Base-by-base conservation (phyloP, 2,329 filamentous ascomycete species). In the Knufia fluminis region DNA sequence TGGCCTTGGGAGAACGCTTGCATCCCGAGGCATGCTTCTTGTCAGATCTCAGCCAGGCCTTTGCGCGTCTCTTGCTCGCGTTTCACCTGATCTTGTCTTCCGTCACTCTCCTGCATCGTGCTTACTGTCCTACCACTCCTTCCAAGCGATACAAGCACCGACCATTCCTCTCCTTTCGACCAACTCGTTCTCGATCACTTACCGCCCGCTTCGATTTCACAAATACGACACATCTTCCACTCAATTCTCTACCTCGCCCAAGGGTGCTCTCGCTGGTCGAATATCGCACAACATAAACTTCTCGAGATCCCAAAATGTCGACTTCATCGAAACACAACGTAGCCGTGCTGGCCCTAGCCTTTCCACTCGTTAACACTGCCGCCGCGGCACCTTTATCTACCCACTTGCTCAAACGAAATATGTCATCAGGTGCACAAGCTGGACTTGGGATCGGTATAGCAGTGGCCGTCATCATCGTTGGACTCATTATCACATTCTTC, bases 401-500 rank as follows among this genome's bases (percentile, higher is more conserved):
- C 9, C 24, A 41, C 32, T 51, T 57, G 10, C 43, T 48, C 31
- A 58, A 54, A 51, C 55, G 57, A 44, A 40, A 50, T 9, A 49
- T 59, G 46, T 41, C 46, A 26, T 50, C 55, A 3, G 57, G 57
- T 36, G 56, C 57, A 46, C 55, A 55, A 54, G 57, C 57, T 31
- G 57, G 57, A 16, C 51, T 59, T 4, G 57, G 57, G 19, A 51
- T 59, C 31, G 57, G 57, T 39, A 55, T 48, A 35, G 57, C 57
- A 4, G 55, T 59, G 16, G 52, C 52, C 17, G 52, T 49, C 39
- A 32, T 59, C 41, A 38, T 58, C 7, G 23, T 54, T 9, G 17
- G 52, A 3, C 49, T 52, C 26, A 48, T 59, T 22, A 36, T 57
- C 17, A 47, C 45, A 22, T 58, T 59, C 36, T 54, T 59, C 44